Evolutionary conservation across 1,139 yeast species (phyloP), one percentile per base, ranked within the genome.

Genomic region (Suhomyces coccinellae): DNA sequence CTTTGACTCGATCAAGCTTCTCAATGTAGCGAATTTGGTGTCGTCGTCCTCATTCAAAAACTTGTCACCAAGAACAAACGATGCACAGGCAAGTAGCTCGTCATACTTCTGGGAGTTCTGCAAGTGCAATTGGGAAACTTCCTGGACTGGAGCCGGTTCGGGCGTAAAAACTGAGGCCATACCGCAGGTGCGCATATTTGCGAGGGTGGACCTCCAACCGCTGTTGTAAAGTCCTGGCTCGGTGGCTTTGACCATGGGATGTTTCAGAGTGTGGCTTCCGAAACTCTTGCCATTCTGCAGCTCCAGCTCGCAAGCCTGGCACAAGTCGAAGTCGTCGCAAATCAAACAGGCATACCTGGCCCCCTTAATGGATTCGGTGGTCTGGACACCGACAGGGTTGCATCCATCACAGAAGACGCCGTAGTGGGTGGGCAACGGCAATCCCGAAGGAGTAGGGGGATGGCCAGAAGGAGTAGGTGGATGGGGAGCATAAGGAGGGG

Each of bases 271-370:
- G 4, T 38, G 33, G 12, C 62, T 63, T 41, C 55, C 42, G 33
- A 50, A 44, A 11, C 46, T 43, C 22, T 56, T 50, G 13, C 37
- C 40, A 15, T 29, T 34, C 28, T 54, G 63, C 29, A 28, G 33
- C 27, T 56, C 55, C 0, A 51, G 43, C 51, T 77, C 82, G 57
- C 88, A 83, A 1, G 52, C 41, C 30, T 71, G 67, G 56, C 89
- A 83, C 46, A 82, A 65, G 54, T 83, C 87, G 59, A 68, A 82
- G 53, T 83, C 76, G 3, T 56, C 49, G 56, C 89, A 83, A 28
- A 74, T 73, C 42, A 74, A 52, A 57, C 89, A 83, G 45, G 73
- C 71, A 62, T 68, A 83, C 51, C 87, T 71, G 12, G 58, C 53
- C 1, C 87, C 87, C 22, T 41, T 54, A 40, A 82, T 67, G 8